Conservation (phyloP, 2,329 filamentous ascomycete species). For the Fusarium torreyae region DNA sequence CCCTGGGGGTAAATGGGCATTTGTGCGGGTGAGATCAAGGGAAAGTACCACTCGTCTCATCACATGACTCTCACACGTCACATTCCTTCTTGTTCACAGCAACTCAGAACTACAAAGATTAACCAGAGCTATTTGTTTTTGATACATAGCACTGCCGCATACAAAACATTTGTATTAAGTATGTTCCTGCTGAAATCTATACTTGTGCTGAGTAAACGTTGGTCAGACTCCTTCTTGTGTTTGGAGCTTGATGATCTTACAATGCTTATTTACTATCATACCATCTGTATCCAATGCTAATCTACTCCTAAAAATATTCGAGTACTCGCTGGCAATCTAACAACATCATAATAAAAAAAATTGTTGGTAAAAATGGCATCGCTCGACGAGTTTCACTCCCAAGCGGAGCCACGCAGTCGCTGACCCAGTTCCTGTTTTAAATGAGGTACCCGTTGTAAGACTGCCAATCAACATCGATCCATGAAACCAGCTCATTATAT, state of each 20-base stretch:
- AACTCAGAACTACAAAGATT: too few relatives aligned
- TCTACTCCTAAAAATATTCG: too few relatives aligned
- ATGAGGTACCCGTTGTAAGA: slow-evolving; percentile 50
- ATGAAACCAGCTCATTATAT: slow-evolving; percentile 56
- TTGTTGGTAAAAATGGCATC: too few relatives aligned
- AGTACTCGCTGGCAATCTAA: too few relatives aligned
- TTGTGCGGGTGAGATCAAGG: slow-evolving; percentile 10
- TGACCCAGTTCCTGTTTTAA: slow-evolving; percentile 11
- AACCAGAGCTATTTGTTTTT: too few relatives aligned
- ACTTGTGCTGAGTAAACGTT: too few relatives aligned
- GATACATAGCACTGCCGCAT: neutral
- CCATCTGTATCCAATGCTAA: too few relatives aligned
- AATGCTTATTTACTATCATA: too few relatives aligned
- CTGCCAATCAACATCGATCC: slow-evolving; percentile 58
- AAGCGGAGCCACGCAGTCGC: neutral
- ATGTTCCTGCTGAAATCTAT: neutral
- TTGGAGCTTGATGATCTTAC: too few relatives aligned
- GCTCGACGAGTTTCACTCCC: neutral
- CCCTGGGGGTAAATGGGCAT: neutral
- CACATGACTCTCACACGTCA: slow-evolving; percentile 35
- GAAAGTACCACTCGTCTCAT: slow-evolving; percentile 26
- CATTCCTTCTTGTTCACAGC: slow-evolving; percentile 3
- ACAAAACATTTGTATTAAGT: neutral
- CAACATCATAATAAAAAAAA: too few relatives aligned
- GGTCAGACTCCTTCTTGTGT: too few relatives aligned